Base-by-base conservation (phyloP, 192 early-diverging fungal species). In the Mortierella antarctica region DNA sequence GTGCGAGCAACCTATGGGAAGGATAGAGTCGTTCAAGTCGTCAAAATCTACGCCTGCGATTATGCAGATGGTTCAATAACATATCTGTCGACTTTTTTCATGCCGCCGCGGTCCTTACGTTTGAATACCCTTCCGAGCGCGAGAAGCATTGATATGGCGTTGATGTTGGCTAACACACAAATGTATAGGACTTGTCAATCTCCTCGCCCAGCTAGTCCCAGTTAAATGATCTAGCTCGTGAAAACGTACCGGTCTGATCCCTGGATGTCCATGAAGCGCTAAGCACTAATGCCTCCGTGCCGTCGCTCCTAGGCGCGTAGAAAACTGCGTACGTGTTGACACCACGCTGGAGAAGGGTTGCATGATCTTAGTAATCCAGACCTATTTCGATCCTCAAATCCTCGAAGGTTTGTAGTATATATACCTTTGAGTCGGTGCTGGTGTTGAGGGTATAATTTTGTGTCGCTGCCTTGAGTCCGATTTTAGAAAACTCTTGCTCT, bases 251-350 rank as follows among this genome's bases (percentile, higher is more conserved):
- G 48, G 84, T 75, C 14, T 88, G 91, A 67, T 87, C 86, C 7
- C 82, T 83, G 14, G 91, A 91, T 60, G 71, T 87, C 93, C 93
- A 96, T 41, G 96, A 87, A 11, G 95, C 95, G 31, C 92, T 92
- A 14, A 98, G 71, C 9, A 97, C 86, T 31, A 98, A 72, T 13
- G 95, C 91, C 81, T 98, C 97, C 14, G 95, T 96, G 6, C 94
- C 93, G 69, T 97, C 95, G 58, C 91, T 90, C 11, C 96, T 85
- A 7, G 95, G 93, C 17, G 97, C 93, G 18, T 92, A 83, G 54
- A 92, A 83, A 11, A 97, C 86, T 8, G 93, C 96, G 75, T 95
- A 95, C 18, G 92, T 91, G 77, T 97, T 96, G 10, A 86, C 84
- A 4, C 93, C 93, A 45, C 70, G 57, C 50, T 68, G 62, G 17